Conservation (phyloP, 2,329 filamentous ascomycete species). For the Diaporthe sp. region DNA sequence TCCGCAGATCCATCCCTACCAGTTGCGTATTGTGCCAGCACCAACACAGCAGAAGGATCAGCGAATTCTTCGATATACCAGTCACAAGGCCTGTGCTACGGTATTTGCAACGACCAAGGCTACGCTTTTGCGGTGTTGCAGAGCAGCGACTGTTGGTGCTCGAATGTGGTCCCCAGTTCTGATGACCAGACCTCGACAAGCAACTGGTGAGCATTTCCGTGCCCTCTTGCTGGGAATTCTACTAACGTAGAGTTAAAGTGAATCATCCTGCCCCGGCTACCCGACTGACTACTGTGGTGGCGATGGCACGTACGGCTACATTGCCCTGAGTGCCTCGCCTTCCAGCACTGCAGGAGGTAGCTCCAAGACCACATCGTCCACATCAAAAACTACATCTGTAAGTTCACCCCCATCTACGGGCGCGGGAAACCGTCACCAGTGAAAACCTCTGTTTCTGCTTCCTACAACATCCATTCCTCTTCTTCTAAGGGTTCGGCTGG, state of each 20-base stretch:
- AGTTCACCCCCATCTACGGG: slow-evolving; percentile 18
- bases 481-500: slow-evolving; percentile 8
- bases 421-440: background rate
- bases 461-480: slow-evolving; percentile 28
- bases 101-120: slow-evolving; percentile 64
- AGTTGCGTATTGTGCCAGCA: slow-evolving; percentile 60
- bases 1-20: slow-evolving; percentile 48
- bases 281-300: slow-evolving; percentile 76
- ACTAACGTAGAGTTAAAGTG: slow-evolving; percentile 41
- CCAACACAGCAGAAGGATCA: slow-evolving; percentile 59
- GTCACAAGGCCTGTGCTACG: slow-evolving; percentile 77
- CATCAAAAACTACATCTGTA: slow-evolving; percentile 43
- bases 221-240: too few species aligned
- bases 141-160: slow-evolving; percentile 79
- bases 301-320: slow-evolving; percentile 73
- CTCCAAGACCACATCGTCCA: slow-evolving; percentile 42
- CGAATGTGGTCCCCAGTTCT: slow-evolving; percentile 72
- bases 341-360: slow-evolving; percentile 65
- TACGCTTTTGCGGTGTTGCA: slow-evolving; percentile 80
- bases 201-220: slow-evolving; percentile 58
- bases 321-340: slow-evolving; percentile 65
- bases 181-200: slow-evolving; percentile 54
- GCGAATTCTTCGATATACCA: slow-evolving; percentile 69
- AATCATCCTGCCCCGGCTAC: slow-evolving; percentile 76
- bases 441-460: background rate